phyloP scores from a whole-genome alignment of 2,329 filamentous ascomycete genomes.

The Fusarium hainanense region DNA sequence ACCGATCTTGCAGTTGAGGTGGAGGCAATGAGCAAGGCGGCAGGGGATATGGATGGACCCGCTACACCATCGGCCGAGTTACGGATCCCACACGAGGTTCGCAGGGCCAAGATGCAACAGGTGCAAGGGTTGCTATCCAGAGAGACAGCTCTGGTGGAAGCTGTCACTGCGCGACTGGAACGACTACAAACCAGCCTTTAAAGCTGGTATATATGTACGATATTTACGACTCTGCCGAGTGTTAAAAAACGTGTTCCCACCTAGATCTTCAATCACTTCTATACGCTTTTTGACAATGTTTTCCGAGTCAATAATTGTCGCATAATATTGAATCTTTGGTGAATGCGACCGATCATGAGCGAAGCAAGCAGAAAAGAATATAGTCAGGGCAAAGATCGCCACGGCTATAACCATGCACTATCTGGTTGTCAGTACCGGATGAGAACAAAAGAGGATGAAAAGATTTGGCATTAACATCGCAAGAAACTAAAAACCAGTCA shows the following conservation, averaged over 20 bases:
- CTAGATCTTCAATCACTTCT: slow-evolving; percentile 2
- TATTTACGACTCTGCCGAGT: slow-evolving; percentile 23
- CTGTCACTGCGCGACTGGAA: slow-evolving; percentile 71
- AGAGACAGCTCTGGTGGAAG: slow-evolving; percentile 75
- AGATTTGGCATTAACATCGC: neutral
- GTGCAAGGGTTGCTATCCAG: slow-evolving; percentile 72
- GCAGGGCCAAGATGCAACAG: slow-evolving; percentile 71
- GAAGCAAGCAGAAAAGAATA: neutral
- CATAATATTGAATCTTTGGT: neutral
- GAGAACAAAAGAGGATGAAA: slow-evolving; percentile 4
- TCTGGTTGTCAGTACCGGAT: neutral
- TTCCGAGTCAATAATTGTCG: neutral
- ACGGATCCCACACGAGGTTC: slow-evolving; percentile 69
- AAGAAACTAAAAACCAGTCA: neutral
- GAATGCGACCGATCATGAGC: neutral
- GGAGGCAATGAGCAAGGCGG: slow-evolving; percentile 54
- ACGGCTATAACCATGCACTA: neutral
- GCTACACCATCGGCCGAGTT: slow-evolving; percentile 54
- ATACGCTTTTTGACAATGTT: slow-evolving; percentile 3
- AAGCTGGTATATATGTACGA: slow-evolving; percentile 41
- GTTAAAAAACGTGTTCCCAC: slow-evolving; percentile 26
- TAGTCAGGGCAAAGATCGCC: slow-evolving; percentile 19
- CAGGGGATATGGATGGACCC: slow-evolving; percentile 42
- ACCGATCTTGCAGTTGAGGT: slow-evolving; percentile 65
- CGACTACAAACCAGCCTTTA: slow-evolving; percentile 57